Evolutionary conservation across 2,329 filamentous ascomycete genomes (phyloP), one percentile per base, ranked within the genome.

Genomic region (Paecilomyces sp.): DNA sequence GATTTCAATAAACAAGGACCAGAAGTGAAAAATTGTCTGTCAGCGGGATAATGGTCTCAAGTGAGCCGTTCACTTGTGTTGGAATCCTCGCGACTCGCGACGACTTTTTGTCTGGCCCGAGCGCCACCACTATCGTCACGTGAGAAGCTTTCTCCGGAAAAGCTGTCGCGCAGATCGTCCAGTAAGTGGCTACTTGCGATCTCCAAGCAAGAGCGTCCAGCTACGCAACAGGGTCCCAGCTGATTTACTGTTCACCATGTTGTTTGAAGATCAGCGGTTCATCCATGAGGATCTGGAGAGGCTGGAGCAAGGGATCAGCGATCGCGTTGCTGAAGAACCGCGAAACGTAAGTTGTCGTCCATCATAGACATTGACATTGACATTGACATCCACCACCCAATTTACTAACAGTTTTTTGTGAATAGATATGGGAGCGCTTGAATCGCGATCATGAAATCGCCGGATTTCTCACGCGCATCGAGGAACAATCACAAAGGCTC

Each of bases 251-350:
- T 36, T 53, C 67, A 75, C 52, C 41, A 86, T 97, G 92, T 80
- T 96, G 66, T 79, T 97, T 64, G 95, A 99, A 81, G 92, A 97
- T 68, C 89, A 97, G 78, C 86, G 94, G 68, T 92, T 91, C 70
- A 85, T 97, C 68, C 92, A 97, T 69, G 94, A 99, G 84, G 94
- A 99, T 77, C 80, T 99, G 56, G 94, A 99, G 82, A 88, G 94
- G 64, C 84, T 99, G 61, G 94, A 99, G 78, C 91, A 96, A 75
- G 94, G 90, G 58, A 89, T 97, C 69, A 89, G 91, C 58, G 92
- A 97, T 78, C 89, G 92, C 70, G 85, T 95, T 62, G 83, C 87
- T 63, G 91, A 97, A 66, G 92, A 97, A 65, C 92, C 93, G 54
- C 90, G 89, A 76, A 89, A 93, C 75, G 91, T 92, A 80, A 75